phyloP scores from a whole-genome alignment of 208 protist genomes.

The Naegleria lovaniensis region DNA sequence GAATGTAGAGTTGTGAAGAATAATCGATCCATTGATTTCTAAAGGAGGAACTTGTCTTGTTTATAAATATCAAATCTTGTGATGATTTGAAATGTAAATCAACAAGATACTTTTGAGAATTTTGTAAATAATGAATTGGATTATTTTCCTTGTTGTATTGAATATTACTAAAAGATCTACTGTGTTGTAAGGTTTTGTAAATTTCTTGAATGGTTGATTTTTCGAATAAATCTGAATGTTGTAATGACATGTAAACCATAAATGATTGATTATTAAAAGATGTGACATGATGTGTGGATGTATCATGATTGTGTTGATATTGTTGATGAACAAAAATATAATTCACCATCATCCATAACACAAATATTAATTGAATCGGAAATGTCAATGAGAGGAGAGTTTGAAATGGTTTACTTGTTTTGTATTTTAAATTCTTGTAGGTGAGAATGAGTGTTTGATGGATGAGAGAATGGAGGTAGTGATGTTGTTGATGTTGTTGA shows the following conservation, averaged over 20 bases:
- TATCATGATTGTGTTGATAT: too few species aligned
- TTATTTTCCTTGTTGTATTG: neutral
- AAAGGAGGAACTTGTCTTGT: neutral
- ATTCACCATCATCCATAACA: neutral
- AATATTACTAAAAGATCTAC: too few species aligned
- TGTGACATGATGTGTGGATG: too few species aligned
- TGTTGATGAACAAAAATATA: neutral
- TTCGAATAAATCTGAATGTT: too few species aligned
- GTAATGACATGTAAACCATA: too few species aligned
- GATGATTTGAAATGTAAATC: neutral
- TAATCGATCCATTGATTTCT: neutral
- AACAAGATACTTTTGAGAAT: neutral
- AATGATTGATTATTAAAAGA: too few species aligned
- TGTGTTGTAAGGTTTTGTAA: too few species aligned
- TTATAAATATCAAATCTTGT: neutral
- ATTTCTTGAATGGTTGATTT: too few species aligned
- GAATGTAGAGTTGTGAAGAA: neutral
- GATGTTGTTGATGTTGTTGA: neutral
- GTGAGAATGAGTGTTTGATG: neutral
- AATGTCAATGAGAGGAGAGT: neutral
- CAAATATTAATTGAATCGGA: neutral
- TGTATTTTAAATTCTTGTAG: neutral
- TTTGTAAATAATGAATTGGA: neutral
- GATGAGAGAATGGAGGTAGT: neutral
- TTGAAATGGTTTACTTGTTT: neutral